phyloP scores from a whole-genome alignment of 129 eudicot species.

The Flaveria robusta region DNA sequence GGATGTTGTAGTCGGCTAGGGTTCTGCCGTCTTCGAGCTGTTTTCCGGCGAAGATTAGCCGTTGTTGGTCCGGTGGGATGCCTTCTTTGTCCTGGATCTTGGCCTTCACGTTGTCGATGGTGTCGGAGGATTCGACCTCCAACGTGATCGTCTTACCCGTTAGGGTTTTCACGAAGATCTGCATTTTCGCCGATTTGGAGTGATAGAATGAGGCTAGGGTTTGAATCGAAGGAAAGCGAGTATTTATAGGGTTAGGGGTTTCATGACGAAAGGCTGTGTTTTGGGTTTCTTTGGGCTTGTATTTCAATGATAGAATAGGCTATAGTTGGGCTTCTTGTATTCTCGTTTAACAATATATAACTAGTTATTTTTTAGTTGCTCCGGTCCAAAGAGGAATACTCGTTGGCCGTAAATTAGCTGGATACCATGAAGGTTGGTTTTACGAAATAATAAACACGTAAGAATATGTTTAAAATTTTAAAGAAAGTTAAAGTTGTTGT shows the following conservation, averaged over 20 bases:
- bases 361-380: too few species aligned
- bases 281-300: too few species aligned
- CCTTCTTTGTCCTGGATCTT: conserved; percentile 83
- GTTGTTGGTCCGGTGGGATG: conserved; percentile 77
- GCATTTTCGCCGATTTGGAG: conserved; percentile 39
- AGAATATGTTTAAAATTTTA: too few species aligned
- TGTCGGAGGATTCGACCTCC: conserved; percentile 61
- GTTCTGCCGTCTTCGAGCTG: conserved; percentile 47
- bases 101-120: conserved; percentile 66
- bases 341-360: too few species aligned
- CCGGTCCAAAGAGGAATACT: too few species aligned
- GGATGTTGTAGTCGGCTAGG: conserved; percentile 61
- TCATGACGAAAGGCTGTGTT: not conserved
- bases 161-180: conserved; percentile 81
- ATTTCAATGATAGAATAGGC: too few species aligned
- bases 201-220: not conserved
- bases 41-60: conserved; percentile 49
- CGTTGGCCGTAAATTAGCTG: too few species aligned
- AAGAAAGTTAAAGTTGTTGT: too few species aligned
- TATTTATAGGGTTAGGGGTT: conserved; percentile 32
- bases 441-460: too few species aligned
- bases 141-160: conserved; percentile 60
- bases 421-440: too few species aligned
- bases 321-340: too few species aligned
- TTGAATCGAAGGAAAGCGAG: not conserved